Conservation (phyloP, 2,329 filamentous ascomycete species). For the Ambrosiella beaveri region DNA sequence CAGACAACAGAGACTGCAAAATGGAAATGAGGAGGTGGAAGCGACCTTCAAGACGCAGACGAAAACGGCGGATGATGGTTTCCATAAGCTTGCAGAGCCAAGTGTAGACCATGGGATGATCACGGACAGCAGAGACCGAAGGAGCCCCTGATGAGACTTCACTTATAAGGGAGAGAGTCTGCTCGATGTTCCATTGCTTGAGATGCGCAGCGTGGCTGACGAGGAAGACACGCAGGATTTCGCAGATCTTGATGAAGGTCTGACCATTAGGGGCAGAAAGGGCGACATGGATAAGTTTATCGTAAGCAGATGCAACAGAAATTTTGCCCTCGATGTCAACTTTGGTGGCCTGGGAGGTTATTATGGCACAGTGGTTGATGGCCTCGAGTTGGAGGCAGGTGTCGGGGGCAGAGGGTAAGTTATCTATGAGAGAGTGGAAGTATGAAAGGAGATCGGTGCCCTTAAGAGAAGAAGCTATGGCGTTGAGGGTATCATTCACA, state of each 20-base stretch:
- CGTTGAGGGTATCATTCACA: slow-evolving; percentile 19
- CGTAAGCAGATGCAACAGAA: slow-evolving; percentile 26
- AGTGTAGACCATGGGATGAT: slow-evolving; percentile 24
- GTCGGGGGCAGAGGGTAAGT: slow-evolving; percentile 18
- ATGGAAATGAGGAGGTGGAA: slow-evolving; percentile 39
- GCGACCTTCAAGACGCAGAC: slow-evolving; percentile 43
- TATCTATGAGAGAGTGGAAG: slow-evolving; percentile 22
- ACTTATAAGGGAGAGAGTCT: slow-evolving; percentile 25
- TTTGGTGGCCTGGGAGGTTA: background rate
- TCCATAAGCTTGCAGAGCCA: slow-evolving; percentile 37
- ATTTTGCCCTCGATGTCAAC: slow-evolving; percentile 17
- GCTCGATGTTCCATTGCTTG: slow-evolving; percentile 41
- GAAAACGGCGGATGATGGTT: slow-evolving; percentile 39
- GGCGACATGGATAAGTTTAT: slow-evolving; percentile 19
- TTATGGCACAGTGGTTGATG: slow-evolving; percentile 24
- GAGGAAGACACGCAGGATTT: slow-evolving; percentile 28
- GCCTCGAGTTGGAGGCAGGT: slow-evolving; percentile 27
- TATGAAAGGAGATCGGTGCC: slow-evolving; percentile 22
- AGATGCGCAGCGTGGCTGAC: slow-evolving; percentile 33
- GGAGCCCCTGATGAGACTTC: slow-evolving; percentile 24
- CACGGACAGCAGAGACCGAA: slow-evolving; percentile 16
- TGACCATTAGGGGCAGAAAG: slow-evolving; percentile 8
- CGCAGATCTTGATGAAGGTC: slow-evolving; percentile 24
- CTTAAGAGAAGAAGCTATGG: slow-evolving; percentile 21
- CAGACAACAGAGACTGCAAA: slow-evolving; percentile 38